These are phyloP conservation scores for Pseudocercospora pini-densiflorae DNA, from an alignment of 2,329 filamentous ascomycete genomes.

Conservation along the genomic window DNA sequence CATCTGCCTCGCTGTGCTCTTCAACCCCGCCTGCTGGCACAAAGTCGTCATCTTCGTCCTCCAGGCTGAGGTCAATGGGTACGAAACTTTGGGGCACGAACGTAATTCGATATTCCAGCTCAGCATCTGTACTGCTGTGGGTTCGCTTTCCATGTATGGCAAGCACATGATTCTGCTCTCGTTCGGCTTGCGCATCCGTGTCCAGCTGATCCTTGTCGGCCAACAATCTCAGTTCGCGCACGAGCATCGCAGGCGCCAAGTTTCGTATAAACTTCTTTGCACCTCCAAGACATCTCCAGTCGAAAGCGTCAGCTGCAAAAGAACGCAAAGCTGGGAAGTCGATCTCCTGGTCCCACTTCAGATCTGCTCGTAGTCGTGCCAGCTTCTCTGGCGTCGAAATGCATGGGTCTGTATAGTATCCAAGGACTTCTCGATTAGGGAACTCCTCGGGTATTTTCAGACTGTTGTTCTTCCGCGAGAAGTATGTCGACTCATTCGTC, in stretches of 20 bases:
- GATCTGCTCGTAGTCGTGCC: slow-evolving; percentile 55
- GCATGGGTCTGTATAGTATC: slow-evolving; percentile 86
- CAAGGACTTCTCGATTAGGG: slow-evolving; percentile 75
- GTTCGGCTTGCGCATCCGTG: slow-evolving; percentile 47
- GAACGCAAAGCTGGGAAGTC: slow-evolving; percentile 70
- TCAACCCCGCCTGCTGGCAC: slow-evolving; percentile 45
- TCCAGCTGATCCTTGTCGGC: slow-evolving; percentile 32
- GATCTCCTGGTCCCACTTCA: slow-evolving; percentile 67
- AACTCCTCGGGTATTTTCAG: slow-evolving; percentile 80
- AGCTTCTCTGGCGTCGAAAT: slow-evolving; percentile 69
- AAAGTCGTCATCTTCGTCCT: slow-evolving; percentile 66
- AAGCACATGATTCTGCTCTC: slow-evolving; percentile 62
- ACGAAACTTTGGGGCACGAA: slow-evolving; percentile 79
- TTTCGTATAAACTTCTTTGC: slow-evolving; percentile 84
- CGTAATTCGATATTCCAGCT: slow-evolving; percentile 76
- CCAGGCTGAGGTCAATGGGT: slow-evolving; percentile 73
- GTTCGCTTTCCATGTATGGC: slow-evolving; percentile 69
- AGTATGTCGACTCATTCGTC: slow-evolving; percentile 83
- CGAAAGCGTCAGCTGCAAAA: slow-evolving; percentile 80
- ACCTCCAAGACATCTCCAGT: slow-evolving; percentile 79
- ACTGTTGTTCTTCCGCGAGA: slow-evolving; percentile 74
- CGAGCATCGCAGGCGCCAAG: slow-evolving; percentile 75
- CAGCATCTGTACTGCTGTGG: slow-evolving; percentile 75
- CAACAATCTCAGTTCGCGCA: slow-evolving; percentile 58
- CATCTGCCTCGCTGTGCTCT: slow-evolving; percentile 42